Conservation (phyloP, 2,329 filamentous ascomycete genomes). For the Huntiella bhutanensis region DNA sequence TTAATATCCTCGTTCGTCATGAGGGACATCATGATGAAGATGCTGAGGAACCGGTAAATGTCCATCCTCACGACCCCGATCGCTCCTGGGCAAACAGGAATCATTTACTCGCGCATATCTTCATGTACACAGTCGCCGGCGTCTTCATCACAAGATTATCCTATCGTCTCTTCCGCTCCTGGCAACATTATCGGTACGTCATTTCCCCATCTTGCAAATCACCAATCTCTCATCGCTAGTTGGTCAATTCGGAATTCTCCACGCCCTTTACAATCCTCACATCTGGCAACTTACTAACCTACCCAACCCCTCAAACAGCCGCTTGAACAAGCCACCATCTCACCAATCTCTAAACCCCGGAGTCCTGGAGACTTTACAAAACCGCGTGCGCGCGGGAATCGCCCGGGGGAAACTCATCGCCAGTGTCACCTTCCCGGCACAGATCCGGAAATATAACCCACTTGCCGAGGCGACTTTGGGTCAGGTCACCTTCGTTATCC, state of each 20-base stretch:
- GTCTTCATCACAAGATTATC: conserved; percentile 5
- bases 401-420: conserved; percentile 39
- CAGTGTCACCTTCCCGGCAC: conserved; percentile 32
- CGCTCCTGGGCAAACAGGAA: conserved; percentile 10
- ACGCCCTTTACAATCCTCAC: too few relatives aligned
- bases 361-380: background rate
- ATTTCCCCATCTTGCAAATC: background rate
- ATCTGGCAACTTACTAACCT: background rate
- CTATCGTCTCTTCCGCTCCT: background rate
- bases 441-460: conserved; percentile 29
- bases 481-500: conserved; percentile 30
- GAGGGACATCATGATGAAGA: conserved; percentile 9
- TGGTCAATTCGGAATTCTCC: background rate
- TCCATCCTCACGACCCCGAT: conserved; percentile 5
- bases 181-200: conserved; percentile 8
- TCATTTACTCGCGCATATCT: conserved; percentile 7
- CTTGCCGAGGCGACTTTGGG: conserved; percentile 39
- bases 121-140: conserved; percentile 1
- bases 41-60: conserved; percentile 2
- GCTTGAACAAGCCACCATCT: background rate
- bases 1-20: conserved; percentile 5
- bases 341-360: background rate
- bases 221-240: background rate
- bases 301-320: background rate
- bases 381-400: conserved; percentile 31